Conservation (phyloP, 495 filamentous ascomycete genomes). For the Neurospora hispaniola region DNA sequence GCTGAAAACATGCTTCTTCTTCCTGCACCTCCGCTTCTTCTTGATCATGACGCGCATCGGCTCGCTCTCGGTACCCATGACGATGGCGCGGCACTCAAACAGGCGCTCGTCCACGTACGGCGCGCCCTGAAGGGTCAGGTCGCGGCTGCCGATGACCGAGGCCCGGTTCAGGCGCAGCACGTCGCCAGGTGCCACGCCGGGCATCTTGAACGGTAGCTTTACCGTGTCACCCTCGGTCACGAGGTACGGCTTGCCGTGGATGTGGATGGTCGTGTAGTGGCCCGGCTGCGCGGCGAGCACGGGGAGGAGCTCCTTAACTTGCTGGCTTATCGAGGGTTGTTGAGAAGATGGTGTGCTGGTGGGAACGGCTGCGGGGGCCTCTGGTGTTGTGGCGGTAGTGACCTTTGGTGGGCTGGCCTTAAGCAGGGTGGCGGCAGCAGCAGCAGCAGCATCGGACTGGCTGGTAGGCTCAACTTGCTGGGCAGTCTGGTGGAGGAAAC, state of each 20-base stretch:
- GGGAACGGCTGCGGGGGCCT: neutral
- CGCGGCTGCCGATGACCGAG: constrained; percentile 66
- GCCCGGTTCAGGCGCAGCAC: constrained; percentile 79
- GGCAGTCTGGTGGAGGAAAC: constrained; percentile 21
- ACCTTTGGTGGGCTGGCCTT: neutral
- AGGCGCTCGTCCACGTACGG: constrained; percentile 70
- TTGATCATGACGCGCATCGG: constrained; percentile 81
- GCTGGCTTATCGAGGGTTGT: constrained; percentile 13
- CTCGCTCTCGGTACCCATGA: constrained; percentile 81
- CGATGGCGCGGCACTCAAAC: constrained; percentile 75
- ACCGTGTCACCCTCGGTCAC: constrained; percentile 76
- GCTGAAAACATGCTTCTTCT: constrained; percentile 60
- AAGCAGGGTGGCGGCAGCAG: neutral
- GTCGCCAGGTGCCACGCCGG: constrained; percentile 70
- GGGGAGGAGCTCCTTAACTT: constrained; percentile 49
- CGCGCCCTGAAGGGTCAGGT: constrained; percentile 74
- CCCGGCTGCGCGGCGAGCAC: constrained; percentile 64
- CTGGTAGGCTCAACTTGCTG: constrained; percentile 18
- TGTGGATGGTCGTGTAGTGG: constrained; percentile 79
- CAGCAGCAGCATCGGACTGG: constrained; percentile 2
- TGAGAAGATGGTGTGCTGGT: constrained; percentile 1
- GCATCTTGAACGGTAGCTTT: constrained; percentile 93
- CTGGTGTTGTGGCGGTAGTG: constrained; percentile 13
- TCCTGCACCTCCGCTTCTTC: constrained; percentile 80
- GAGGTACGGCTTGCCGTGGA: constrained; percentile 84